phyloP scores from a whole-genome alignment of 1,139 yeast species.

The Nakaseomyces uthaithaninus region DNA sequence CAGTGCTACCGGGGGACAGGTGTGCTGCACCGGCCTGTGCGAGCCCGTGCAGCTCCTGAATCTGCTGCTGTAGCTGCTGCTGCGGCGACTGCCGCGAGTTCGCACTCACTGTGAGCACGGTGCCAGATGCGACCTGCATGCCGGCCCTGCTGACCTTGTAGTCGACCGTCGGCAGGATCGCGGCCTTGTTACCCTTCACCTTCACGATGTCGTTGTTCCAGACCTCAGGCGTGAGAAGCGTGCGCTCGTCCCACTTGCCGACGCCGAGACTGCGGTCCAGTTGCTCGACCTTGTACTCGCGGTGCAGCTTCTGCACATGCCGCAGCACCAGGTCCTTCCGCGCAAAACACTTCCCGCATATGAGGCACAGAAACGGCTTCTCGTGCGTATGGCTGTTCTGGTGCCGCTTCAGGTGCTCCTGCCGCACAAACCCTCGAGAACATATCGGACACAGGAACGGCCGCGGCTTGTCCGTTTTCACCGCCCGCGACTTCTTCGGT shows the following conservation, averaged over 20 bases:
- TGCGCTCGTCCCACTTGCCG: slow-evolving; percentile 9
- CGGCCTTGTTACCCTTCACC: slow-evolving; percentile 34
- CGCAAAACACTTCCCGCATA: slow-evolving; percentile 92
- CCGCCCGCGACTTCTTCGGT: slow-evolving; percentile 75
- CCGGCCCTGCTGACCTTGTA: not conserved
- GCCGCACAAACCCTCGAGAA: slow-evolving; percentile 90
- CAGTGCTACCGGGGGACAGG: slow-evolving; percentile 1
- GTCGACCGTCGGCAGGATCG: slow-evolving; percentile 28
- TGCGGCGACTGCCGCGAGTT: not conserved
- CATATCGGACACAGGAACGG: slow-evolving; percentile 87
- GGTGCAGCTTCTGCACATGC: slow-evolving; percentile 88
- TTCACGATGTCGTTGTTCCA: slow-evolving; percentile 30
- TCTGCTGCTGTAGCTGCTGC: slow-evolving; percentile 1
- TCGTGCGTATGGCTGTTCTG: slow-evolving; percentile 94
- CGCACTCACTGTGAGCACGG: slow-evolving; percentile 1
- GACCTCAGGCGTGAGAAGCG: slow-evolving; percentile 1
- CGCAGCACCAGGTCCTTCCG: slow-evolving; percentile 83
- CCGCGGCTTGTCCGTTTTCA: slow-evolving; percentile 83
- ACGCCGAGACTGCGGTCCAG: slow-evolving; percentile 10
- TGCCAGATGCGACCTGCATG: not conserved
- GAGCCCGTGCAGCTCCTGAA: not conserved
- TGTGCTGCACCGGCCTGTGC: too few species aligned
- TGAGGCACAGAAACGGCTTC: slow-evolving; percentile 93
- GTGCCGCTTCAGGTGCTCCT: slow-evolving; percentile 89
- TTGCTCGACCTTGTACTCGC: slow-evolving; percentile 10